phyloP scores from a whole-genome alignment of 768 basidiomycete species.

The Amanita inopinata region DNA sequence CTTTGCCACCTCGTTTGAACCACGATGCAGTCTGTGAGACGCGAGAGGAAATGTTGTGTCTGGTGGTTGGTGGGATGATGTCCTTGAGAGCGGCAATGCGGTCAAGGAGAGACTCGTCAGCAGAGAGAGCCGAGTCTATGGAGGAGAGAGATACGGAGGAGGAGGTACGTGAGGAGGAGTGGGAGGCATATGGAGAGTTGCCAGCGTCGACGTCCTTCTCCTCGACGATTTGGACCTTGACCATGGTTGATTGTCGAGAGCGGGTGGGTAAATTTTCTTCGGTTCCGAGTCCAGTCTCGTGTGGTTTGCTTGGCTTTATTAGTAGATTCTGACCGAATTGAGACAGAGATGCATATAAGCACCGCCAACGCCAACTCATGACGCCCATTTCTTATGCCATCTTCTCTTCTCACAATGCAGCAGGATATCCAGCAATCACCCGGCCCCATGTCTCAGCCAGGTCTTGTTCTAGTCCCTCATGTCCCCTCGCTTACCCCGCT shows the following conservation, averaged over 20 bases:
- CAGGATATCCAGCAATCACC: constrained; percentile 19
- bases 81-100: constrained; percentile 88
- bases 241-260: constrained; percentile 44
- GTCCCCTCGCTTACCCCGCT: constrained; percentile 10
- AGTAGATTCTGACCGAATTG: constrained; percentile 1
- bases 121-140: constrained; percentile 57
- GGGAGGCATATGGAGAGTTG: constrained; percentile 63
- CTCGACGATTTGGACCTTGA: constrained; percentile 87
- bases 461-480: constrained; percentile 18
- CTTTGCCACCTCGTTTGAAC: constrained; percentile 56
- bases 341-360: constrained; percentile 27
- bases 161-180: constrained; percentile 64
- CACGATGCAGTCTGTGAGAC: constrained; percentile 52
- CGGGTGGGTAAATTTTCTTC: constrained; percentile 14
- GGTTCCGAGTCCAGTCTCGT: constrained; percentile 17
- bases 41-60: constrained; percentile 60
- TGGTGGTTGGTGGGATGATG: constrained; percentile 88
- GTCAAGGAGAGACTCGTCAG: constrained; percentile 80
- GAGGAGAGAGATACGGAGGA: constrained; percentile 74
- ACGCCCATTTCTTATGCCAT: constrained; percentile 14
- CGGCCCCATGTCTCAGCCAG: constrained; percentile 22
- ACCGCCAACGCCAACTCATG: constrained; percentile 15
- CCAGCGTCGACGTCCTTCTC: constrained; percentile 52
- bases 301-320: constrained; percentile 4
- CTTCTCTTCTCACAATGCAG: constrained; percentile 21